A percentile compares a stretch with the other conserved stretches of the same genome.
phyloP scores from a whole-genome alignment of 2,329 filamentous ascomycete genomes.

The Aspergillus sojae region DNA sequence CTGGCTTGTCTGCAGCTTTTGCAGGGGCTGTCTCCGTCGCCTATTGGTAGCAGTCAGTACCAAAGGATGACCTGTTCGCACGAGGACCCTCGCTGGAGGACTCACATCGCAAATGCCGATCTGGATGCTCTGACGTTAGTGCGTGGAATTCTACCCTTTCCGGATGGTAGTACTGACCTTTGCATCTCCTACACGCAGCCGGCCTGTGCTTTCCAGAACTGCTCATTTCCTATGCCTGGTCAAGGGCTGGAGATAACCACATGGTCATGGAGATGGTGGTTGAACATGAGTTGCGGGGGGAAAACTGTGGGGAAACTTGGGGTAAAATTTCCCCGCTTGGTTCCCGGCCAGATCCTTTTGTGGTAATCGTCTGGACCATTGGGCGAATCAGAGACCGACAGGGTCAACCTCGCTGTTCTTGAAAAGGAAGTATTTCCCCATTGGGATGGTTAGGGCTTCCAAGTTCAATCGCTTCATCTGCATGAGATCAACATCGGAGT shows the following conservation, averaged over 20 bases:
- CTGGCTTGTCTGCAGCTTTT: not conserved
- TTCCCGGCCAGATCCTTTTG: not conserved
- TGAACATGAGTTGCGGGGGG: not conserved
- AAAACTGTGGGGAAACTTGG: not conserved
- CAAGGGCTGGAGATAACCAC: not conserved
- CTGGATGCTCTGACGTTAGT: not conserved
- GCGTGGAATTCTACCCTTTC: not conserved
- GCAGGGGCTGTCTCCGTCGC: not conserved
- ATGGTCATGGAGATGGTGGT: not conserved
- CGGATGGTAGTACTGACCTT: not conserved
- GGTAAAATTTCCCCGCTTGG: not conserved
- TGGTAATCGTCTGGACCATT: too few relatives aligned
- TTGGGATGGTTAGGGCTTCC: not conserved
- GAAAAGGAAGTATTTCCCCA: not conserved
- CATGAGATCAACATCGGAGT: not conserved
- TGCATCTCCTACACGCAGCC: not conserved
- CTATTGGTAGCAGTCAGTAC: not conserved
- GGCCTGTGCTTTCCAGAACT: not conserved
- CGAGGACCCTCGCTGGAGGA: not conserved
- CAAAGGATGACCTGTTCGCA: not conserved
- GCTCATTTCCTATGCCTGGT: not conserved
- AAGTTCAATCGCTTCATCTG: not conserved
- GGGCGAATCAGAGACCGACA: too few relatives aligned
- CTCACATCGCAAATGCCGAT: slow-evolving; percentile 2
- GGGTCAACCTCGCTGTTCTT: too few relatives aligned